A percentile compares a stretch with the other conserved stretches of the same genome.
Conservation (phyloP, 768 basidiomycete genomes). For the Mrakia gelida region DNA sequence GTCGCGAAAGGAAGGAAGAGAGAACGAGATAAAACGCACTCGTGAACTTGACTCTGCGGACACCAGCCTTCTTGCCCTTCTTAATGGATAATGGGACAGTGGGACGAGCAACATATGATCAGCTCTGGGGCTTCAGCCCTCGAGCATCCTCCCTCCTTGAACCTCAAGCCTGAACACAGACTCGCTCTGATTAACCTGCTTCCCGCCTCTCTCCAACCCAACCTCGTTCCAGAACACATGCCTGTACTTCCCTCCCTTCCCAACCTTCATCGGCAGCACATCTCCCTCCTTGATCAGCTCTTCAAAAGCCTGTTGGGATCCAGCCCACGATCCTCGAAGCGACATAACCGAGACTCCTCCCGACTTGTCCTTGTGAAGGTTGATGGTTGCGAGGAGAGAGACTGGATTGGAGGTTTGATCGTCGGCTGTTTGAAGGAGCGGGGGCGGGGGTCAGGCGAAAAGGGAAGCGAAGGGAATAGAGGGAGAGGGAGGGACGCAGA, state of each 20-base stretch:
- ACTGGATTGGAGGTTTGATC: constrained; percentile 79
- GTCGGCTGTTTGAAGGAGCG: constrained; percentile 56
- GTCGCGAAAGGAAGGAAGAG: too few relatives aligned
- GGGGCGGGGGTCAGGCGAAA: not conserved
- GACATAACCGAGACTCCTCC: constrained; percentile 77
- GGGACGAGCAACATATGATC: not conserved
- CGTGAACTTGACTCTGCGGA: constrained; percentile 75
- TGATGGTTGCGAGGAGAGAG: constrained; percentile 76
- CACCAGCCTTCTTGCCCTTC: constrained; percentile 69
- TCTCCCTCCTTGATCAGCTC: constrained; percentile 86
- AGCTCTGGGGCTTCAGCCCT: not conserved
- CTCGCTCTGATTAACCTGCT: constrained; percentile 39
- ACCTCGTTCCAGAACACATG: constrained; percentile 91
- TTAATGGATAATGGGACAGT: too few relatives aligned
- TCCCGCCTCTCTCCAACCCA: constrained; percentile 50
- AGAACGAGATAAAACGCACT: constrained; percentile 62
- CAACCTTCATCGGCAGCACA: constrained; percentile 77
- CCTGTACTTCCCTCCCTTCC: constrained; percentile 73
- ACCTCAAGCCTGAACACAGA: too few relatives aligned
- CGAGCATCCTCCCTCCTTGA: too few relatives aligned
- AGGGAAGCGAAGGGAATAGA: constrained; percentile 16
- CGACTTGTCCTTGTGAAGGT: constrained; percentile 74
- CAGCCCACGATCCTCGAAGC: constrained; percentile 87
- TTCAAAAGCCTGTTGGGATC: constrained; percentile 74
- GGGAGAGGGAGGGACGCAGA: not conserved